Conservation (phyloP, 768 basidiomycete species). For the Fibroporia radiculosa region DNA sequence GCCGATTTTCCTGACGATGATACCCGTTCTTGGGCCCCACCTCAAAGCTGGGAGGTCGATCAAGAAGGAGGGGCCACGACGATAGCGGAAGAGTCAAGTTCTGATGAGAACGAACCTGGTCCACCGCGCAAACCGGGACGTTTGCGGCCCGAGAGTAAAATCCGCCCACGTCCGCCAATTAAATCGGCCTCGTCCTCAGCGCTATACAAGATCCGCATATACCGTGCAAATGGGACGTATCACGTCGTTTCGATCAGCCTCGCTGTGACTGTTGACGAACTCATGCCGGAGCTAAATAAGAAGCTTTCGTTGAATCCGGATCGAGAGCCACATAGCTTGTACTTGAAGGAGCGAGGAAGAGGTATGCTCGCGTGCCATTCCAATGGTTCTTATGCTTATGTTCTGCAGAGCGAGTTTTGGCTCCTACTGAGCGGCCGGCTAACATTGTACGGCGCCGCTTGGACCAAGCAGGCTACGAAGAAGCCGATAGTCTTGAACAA, state of each 20-base stretch:
- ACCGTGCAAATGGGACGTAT: constrained; percentile 64
- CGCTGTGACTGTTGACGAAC: constrained; percentile 57
- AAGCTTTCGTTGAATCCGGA: constrained; percentile 45
- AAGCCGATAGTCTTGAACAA: constrained; percentile 69
- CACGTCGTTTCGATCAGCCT: constrained; percentile 61
- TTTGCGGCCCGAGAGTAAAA: constrained; percentile 15
- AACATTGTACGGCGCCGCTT: constrained; percentile 77
- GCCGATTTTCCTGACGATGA: constrained; percentile 12
- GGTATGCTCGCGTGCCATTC: constrained; percentile 35
- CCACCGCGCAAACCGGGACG: constrained; percentile 9
- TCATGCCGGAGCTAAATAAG: constrained; percentile 54
- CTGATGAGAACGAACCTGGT: constrained; percentile 30
- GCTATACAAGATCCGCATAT: constrained; percentile 63
- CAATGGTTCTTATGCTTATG: constrained; percentile 2
- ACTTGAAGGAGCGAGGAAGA: constrained; percentile 68
- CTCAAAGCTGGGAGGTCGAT: constrained; percentile 71
- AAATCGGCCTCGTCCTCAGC: constrained; percentile 2
- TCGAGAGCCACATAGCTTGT: constrained; percentile 57
- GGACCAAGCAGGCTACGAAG: constrained; percentile 84
- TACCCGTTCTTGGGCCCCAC: constrained; percentile 48
- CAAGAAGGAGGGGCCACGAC: constrained; percentile 34
- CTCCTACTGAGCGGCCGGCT: constrained; percentile 75
- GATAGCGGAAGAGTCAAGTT: constrained; percentile 33
- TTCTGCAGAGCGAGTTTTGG: constrained; percentile 69
- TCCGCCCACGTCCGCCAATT: constrained; percentile 3